Evolutionary conservation across 495 filamentous ascomycete genomes (phyloP).

Genomic region (Astrothelium macrocarpum): DNA sequence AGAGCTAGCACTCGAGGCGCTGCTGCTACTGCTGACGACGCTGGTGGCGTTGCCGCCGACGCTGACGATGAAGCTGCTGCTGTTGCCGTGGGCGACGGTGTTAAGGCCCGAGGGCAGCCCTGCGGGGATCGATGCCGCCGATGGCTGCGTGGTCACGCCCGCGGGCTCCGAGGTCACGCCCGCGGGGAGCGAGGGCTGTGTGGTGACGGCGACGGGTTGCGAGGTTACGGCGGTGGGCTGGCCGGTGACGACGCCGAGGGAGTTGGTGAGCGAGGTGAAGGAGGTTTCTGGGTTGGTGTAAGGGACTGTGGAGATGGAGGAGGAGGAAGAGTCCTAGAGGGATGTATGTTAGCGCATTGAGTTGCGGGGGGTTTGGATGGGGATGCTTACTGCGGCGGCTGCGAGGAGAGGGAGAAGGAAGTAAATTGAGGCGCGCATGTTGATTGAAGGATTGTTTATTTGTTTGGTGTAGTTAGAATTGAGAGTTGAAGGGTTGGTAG

Average conservation of each 20-base stretch:
- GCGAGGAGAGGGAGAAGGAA: conserved; percentile 26
- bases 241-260: conserved; percentile 48
- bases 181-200: conserved; percentile 32
- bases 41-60: conserved; percentile 23
- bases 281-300: conserved; percentile 36
- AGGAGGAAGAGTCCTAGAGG: neutral
- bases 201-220: conserved; percentile 31
- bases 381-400: conserved; percentile 13
- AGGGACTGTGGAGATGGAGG: conserved; percentile 14
- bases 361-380: neutral
- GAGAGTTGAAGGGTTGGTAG: neutral
- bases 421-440: conserved; percentile 30
- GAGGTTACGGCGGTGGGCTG: conserved; percentile 19
- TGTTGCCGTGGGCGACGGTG: conserved; percentile 18
- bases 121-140: conserved; percentile 42
- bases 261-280: conserved; percentile 44
- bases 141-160: conserved; percentile 36
- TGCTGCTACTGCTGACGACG: conserved; percentile 18
- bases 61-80: conserved; percentile 15
- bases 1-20: neutral
- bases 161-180: conserved; percentile 38
- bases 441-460: conserved; percentile 16
- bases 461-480: neutral
- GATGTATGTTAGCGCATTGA: neutral
- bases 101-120: conserved; percentile 31